Conservation (phyloP, 1,139 yeast species). For the Candida anutae region DNA sequence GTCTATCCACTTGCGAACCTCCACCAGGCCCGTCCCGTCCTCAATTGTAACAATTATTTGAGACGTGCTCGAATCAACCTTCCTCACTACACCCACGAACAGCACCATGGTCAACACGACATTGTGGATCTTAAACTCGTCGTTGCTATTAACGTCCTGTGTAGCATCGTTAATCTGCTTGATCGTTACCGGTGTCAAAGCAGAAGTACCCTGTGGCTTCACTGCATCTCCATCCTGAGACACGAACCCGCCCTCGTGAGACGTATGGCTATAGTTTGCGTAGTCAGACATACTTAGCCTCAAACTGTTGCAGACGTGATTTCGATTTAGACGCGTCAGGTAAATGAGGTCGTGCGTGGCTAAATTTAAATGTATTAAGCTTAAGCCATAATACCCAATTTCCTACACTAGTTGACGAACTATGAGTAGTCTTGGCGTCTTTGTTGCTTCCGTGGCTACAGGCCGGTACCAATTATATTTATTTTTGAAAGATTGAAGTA, state of each 20-base stretch:
- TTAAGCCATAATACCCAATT: too few relatives aligned
- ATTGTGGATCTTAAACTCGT: constrained; percentile 62
- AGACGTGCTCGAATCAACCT: constrained; percentile 48
- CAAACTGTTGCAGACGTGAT: background rate
- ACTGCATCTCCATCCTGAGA: constrained; percentile 23
- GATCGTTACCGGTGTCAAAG: constrained; percentile 76
- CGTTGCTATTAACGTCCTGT: constrained; percentile 57
- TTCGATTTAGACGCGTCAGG: constrained; percentile 2
- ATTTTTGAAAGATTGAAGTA: too few relatives aligned
- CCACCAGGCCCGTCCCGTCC: constrained; percentile 79
- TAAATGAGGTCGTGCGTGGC: too few relatives aligned
- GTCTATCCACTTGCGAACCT: constrained; percentile 64
- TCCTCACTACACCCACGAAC: constrained; percentile 60
- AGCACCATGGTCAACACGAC: constrained; percentile 53
- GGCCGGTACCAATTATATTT: too few relatives aligned
- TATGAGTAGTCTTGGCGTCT: too few relatives aligned
- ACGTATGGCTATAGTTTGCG: constrained; percentile 16
- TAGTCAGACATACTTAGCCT: constrained; percentile 21
- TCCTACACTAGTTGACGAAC: too few relatives aligned
- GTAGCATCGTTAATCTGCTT: constrained; percentile 66
- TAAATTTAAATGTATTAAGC: background rate
- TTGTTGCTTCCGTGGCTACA: too few relatives aligned
- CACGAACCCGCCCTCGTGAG: constrained; percentile 25
- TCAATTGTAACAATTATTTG: constrained; percentile 55
- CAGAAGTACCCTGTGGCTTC: constrained; percentile 30